Base-by-base conservation (phyloP, 1,139 yeast species). In the Candida sp. region DNA sequence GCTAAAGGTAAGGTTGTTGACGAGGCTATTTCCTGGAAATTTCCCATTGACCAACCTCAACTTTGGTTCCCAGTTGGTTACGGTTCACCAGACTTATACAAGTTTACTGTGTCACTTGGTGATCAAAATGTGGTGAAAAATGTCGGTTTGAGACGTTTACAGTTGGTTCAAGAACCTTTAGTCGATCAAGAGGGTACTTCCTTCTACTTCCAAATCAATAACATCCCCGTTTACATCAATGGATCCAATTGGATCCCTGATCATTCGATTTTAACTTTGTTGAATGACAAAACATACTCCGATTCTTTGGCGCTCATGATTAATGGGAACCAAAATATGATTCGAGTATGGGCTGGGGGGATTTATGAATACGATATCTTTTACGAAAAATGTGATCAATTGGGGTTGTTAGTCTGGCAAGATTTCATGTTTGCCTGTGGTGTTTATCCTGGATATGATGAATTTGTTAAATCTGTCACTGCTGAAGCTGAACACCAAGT, bases 391-490 rank as follows among this genome's bases (percentile, higher is more conserved):
- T 75, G 80, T 55, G 80, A 75, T 46, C 46, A 64, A 22, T 47
- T 60, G 2, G 80, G 80, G 4, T 49, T 75, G 21, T 40, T 75
- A 49, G 69, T 75, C 6, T 75, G 79, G 77, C 80, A 75, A 43
- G 80, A 75, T 52, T 73, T 75, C 50, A 72, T 75, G 79, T 75
- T 75, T 63, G 79, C 77, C 5, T 75, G 80, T 56, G 80, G 77
- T 1, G 70, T 68, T 39, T 75, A 75, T 45, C 80, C 80, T 3
- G 66, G 60, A 0, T 56, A 60, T 44, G 46, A 52, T n/a, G 52
- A 49, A 5, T 70, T 66, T 45, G 49, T 66, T 15, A 54, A 55
- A 4, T 52, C 51, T 34, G 75, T 75, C 4, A 41, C 50, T 1
- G 49, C 53, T 27, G 80, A 75, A 49, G 61, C 61, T 4, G 51